A percentile compares a stretch with the other conserved stretches of the same genome.
Evolutionary conservation across 148 eudicot species (phyloP).

Genomic region (Arctostaphylos glauca): DNA sequence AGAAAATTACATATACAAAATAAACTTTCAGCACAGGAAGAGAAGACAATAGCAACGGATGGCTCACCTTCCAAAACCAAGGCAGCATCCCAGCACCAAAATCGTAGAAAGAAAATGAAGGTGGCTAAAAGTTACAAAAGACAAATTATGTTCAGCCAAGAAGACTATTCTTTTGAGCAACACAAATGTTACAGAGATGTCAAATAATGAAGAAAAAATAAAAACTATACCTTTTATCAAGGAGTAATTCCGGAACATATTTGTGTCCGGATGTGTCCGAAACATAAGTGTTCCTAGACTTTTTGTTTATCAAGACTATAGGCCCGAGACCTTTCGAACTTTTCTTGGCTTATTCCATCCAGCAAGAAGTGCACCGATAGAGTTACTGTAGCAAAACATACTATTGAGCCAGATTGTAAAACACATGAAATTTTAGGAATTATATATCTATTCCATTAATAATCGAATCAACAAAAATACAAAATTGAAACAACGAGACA

Average conservation of each 20-base stretch:
- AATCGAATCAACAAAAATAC: no score
- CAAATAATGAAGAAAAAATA: conserved; percentile 1
- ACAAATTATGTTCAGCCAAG: conserved; percentile 18
- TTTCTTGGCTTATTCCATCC: conserved; percentile 87
- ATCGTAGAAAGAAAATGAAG: conserved; percentile 89
- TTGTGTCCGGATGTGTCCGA: no score
- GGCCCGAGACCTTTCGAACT: conserved; percentile 90
- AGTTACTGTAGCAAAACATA: no score
- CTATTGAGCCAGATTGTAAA: no score
- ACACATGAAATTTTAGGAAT: no score
- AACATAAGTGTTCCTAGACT: no score
- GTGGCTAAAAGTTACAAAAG: conserved; percentile 46
- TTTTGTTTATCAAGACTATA: conserved; percentile 96
- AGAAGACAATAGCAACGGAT: neutral
- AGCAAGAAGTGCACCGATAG: no score
- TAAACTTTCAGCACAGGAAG: conserved; percentile 9
- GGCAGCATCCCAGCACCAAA: conserved; percentile 74
- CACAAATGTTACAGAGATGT: neutral
- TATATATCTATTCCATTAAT: no score
- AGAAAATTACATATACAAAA: conserved; percentile 7
- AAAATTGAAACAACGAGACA: no score
- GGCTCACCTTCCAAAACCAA: conserved; percentile 88
- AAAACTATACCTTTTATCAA: conserved; percentile 60
- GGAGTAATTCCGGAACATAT: no score
- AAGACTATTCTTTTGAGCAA: neutral